Percentiles rank a stretch among this genome's conserved stretches.
Evolutionary conservation across 805 yeast species (phyloP).

Genomic region (Lipomyces orientalis): DNA sequence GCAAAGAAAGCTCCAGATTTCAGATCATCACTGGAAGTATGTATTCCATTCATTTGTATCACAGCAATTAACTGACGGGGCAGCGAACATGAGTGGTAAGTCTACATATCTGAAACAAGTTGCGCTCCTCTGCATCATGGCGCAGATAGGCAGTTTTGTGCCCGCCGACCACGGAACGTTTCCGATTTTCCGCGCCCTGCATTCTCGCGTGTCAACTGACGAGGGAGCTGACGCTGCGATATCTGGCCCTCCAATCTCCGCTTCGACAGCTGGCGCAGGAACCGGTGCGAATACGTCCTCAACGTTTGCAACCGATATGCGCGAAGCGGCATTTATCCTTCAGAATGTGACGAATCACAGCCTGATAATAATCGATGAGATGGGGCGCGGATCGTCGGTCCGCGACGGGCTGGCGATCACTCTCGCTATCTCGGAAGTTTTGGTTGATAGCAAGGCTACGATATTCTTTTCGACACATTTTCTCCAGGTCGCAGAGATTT

Average conservation of each 20-base stretch:
- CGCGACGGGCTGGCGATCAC: constrained; percentile 62
- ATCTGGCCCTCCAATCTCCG: constrained; percentile 55
- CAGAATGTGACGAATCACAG: constrained; percentile 45
- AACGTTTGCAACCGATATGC: constrained; percentile 56
- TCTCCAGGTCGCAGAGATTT: constrained; percentile 48
- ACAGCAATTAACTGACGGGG: background rate
- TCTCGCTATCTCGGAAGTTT: constrained; percentile 51
- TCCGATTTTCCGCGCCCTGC: constrained; percentile 23
- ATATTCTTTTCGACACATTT: constrained; percentile 56
- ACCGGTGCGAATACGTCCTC: constrained; percentile 49
- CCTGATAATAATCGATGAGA: constrained; percentile 59
- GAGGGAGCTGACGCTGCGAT: constrained; percentile 40
- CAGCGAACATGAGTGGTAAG: constrained; percentile 67
- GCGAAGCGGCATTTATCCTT: constrained; percentile 54
- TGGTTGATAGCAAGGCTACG: constrained; percentile 43
- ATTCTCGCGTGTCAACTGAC: constrained; percentile 23
- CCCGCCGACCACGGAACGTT: constrained; percentile 40
- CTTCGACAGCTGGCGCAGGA: constrained; percentile 48
- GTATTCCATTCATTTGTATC: background rate
- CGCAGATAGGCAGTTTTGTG: constrained; percentile 61
- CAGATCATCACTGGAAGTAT: constrained; percentile 58
- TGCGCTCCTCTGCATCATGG: constrained; percentile 56
- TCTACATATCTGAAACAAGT: constrained; percentile 62
- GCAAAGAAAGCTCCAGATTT: constrained; percentile 48
- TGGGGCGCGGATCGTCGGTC: constrained; percentile 59